Percentiles rank a stretch among this genome's conserved stretches.
Evolutionary conservation across 1,284 basidiomycete species (phyloP).

Genomic region (Cryptococcus floricola): DNA sequence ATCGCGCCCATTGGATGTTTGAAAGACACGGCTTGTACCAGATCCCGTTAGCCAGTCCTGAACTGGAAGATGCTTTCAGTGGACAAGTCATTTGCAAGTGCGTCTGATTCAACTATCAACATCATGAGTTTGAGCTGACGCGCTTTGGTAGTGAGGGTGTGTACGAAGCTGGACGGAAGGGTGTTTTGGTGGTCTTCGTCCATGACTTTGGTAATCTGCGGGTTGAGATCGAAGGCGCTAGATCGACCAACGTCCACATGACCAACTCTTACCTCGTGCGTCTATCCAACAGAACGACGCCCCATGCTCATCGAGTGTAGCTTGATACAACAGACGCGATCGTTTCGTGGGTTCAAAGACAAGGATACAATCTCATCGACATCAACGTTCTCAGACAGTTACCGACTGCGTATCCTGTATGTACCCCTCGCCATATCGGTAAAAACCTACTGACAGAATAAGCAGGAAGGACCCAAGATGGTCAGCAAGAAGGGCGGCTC

Average conservation of each 20-base stretch:
- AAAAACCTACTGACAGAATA: background rate
- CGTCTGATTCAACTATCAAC: conserved; percentile 37
- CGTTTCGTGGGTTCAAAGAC: conserved; percentile 66
- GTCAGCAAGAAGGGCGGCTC: conserved; percentile 26
- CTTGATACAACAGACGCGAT: conserved; percentile 78
- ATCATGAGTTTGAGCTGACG: background rate
- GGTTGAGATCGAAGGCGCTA: conserved; percentile 67
- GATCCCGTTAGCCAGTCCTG: conserved; percentile 66
- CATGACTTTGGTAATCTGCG: conserved; percentile 71
- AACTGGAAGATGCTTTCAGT: conserved; percentile 65
- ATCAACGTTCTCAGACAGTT: conserved; percentile 77
- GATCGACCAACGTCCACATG: conserved; percentile 67
- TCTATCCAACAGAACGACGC: background rate
- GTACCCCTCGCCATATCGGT: conserved; percentile 8
- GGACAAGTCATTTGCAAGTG: conserved; percentile 82
- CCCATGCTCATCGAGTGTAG: conserved; percentile 51
- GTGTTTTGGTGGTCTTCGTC: conserved; percentile 66
- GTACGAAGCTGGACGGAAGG: conserved; percentile 57
- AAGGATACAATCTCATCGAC: conserved; percentile 72
- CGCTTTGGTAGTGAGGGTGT: conserved; percentile 27
- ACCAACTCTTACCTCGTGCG: conserved; percentile 77
- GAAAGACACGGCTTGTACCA: conserved; percentile 69
- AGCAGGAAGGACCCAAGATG: conserved; percentile 24
- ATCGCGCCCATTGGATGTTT: conserved; percentile 74
- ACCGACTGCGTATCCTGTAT: conserved; percentile 39